phyloP scores from a whole-genome alignment of 805 yeast species.

The Isabelozyma gotoi region DNA sequence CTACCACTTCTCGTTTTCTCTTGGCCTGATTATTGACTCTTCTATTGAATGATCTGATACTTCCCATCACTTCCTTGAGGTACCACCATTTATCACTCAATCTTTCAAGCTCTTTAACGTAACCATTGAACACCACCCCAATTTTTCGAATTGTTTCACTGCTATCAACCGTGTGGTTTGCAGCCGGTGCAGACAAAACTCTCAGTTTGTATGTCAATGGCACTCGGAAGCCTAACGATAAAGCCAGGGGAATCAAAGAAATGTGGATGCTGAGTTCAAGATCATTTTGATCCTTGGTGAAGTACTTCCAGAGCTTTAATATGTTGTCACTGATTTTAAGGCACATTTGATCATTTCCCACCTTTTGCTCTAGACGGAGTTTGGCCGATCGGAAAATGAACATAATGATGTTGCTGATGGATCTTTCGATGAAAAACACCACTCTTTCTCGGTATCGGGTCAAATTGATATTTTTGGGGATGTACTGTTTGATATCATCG shows the following conservation, averaged over 20 bases:
- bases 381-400: too few species aligned
- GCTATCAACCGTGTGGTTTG: background rate
- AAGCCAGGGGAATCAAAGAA: constrained; percentile 1
- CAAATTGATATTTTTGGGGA: background rate
- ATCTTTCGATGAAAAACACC: background rate
- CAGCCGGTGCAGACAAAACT: background rate
- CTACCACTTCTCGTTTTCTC: background rate
- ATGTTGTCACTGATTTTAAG: background rate
- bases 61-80: constrained; percentile 6
- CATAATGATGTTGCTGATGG: background rate
- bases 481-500: background rate
- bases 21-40: constrained; percentile 3
- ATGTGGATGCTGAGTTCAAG: constrained; percentile 1
- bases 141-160: background rate
- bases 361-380: background rate
- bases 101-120: background rate
- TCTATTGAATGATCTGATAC: constrained; percentile 1
- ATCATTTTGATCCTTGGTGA: background rate
- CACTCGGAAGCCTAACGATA: constrained; percentile 1
- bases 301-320: background rate
- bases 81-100: constrained; percentile 13
- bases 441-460: background rate
- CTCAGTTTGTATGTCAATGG: constrained; percentile 1
- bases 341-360: background rate
- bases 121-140: background rate